Conservation (phyloP, 1,284 basidiomycete genomes). For the Ceratobasidium sp. region DNA sequence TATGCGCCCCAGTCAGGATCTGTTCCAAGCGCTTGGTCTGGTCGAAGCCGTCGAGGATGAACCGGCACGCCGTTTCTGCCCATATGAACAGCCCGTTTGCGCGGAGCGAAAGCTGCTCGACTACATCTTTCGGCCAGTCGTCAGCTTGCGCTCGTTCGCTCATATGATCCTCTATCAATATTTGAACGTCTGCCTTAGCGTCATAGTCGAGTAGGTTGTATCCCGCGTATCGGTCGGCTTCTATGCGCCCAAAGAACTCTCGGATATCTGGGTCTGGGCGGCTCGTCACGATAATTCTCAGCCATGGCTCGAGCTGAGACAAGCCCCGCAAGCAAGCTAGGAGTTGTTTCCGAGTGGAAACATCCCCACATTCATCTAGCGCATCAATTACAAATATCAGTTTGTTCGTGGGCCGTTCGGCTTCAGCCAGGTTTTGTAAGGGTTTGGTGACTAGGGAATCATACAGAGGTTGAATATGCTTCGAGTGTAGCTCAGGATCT, state of each 20-base stretch:
- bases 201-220: constrained; percentile 1
- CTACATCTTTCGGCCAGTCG: neutral
- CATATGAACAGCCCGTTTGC: neutral
- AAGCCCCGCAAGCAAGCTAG: neutral
- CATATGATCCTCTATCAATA: neutral
- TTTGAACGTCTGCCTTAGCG: neutral
- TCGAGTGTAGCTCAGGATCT: neutral
- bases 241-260: neutral
- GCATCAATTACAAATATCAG: constrained; percentile 15
- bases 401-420: neutral
- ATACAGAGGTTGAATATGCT: neutral
- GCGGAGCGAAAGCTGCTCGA: neutral
- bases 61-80: constrained; percentile 17
- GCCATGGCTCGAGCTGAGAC: neutral
- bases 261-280: constrained; percentile 19
- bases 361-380: neutral
- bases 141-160: neutral
- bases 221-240: neutral
- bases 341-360: constrained; percentile 1
- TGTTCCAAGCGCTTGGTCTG: neutral
- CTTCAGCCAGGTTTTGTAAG: neutral
- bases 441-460: neutral
- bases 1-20: neutral
- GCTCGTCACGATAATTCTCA: constrained; percentile 40
- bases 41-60: neutral